A percentile compares a stretch with the other conserved stretches of the same genome.
These are phyloP conservation scores for Ophiosphaerella herpotricha DNA, from an alignment of 2,329 filamentous ascomycete genomes.

Conservation along the genomic window DNA sequence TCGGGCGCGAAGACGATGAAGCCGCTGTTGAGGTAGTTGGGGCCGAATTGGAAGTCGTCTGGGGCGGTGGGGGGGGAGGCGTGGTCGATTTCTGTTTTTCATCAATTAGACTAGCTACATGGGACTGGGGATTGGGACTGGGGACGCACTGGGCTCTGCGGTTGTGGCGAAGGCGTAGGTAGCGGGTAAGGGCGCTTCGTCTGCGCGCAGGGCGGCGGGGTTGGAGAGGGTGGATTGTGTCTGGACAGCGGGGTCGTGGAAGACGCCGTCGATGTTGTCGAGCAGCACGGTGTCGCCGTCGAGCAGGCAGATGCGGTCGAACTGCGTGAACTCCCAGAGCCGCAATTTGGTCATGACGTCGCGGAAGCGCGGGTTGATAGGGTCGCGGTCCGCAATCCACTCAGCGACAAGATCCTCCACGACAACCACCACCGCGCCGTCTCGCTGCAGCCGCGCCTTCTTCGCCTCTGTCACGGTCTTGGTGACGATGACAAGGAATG, in stretches of 20 bases:
- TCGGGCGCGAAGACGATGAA: conserved; percentile 39
- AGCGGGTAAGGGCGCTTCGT: conserved; percentile 19
- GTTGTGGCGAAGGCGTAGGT: conserved; percentile 31
- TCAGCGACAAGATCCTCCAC: conserved; percentile 19
- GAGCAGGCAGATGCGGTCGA: conserved; percentile 36
- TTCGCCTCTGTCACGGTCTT: conserved; percentile 41
- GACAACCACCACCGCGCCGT: conserved; percentile 44
- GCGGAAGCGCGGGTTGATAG: conserved; percentile 4
- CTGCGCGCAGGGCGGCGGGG: conserved; percentile 9
- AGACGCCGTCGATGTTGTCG: conserved; percentile 35
- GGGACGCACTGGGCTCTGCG: not conserved
- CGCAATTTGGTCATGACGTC: conserved; percentile 46
- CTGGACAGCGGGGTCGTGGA: conserved; percentile 32
- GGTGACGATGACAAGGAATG: conserved; percentile 46
- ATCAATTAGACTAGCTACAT: conserved; percentile 30
- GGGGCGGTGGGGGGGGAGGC: conserved; percentile 19
- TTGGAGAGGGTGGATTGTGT: conserved; percentile 31
- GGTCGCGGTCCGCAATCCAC: conserved; percentile 21
- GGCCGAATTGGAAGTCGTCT: conserved; percentile 9
- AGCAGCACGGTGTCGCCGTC: conserved; percentile 41
- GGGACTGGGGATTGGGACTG: conserved; percentile 28
- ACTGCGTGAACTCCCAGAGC: conserved; percentile 42
- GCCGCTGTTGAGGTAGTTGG: conserved; percentile 38
- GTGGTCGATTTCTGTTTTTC: conserved; percentile 11
- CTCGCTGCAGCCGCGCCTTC: conserved; percentile 38